These are phyloP conservation scores for Kingdonia uniflora DNA, from an alignment of 164 flowering plant species.

Conservation along the genomic window DNA sequence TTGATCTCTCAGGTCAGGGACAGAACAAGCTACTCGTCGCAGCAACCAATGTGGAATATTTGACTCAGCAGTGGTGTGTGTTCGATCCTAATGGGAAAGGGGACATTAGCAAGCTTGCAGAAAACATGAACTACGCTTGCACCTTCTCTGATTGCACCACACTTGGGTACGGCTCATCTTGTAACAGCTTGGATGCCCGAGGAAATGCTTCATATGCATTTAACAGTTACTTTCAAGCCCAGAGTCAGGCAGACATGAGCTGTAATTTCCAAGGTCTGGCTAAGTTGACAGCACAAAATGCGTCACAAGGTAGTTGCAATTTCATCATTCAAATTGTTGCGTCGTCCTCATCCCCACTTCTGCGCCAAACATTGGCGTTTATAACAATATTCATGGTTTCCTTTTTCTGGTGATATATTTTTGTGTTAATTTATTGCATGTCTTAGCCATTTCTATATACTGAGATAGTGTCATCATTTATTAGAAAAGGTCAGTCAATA, in stretches of 20 bases:
- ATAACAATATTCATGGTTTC: constrained; percentile 4
- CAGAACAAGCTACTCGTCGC: constrained; percentile 8
- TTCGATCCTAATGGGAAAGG: constrained; percentile 5
- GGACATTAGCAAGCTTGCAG: constrained; percentile 15
- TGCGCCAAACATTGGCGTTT: not conserved
- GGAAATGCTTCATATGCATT: constrained; percentile 44
- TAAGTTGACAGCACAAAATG: constrained; percentile 20
- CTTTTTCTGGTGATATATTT: constrained; percentile 1
- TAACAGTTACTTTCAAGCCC: constrained; percentile 35
- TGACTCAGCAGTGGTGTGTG: constrained; percentile 10
- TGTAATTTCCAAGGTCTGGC: constrained; percentile 40
- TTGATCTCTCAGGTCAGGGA: constrained; percentile 10
- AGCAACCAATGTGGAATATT: constrained; percentile 10
- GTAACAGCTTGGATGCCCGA: constrained; percentile 22
- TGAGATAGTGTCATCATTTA: not conserved
- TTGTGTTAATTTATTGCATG: too few species aligned
- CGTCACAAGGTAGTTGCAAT: constrained; percentile 28
- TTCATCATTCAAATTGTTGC: constrained; percentile 28
- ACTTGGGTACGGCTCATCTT: constrained; percentile 37
- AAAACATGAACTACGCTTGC: constrained; percentile 31
- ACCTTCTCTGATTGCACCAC: constrained; percentile 33
- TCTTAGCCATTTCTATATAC: too few species aligned
- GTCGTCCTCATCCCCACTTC: constrained; percentile 7
- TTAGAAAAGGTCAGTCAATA: too few species aligned
- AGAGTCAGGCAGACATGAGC: constrained; percentile 22